phyloP scores from a whole-genome alignment of 2,329 filamentous ascomycete genomes.

The Exophiala sp. region DNA sequence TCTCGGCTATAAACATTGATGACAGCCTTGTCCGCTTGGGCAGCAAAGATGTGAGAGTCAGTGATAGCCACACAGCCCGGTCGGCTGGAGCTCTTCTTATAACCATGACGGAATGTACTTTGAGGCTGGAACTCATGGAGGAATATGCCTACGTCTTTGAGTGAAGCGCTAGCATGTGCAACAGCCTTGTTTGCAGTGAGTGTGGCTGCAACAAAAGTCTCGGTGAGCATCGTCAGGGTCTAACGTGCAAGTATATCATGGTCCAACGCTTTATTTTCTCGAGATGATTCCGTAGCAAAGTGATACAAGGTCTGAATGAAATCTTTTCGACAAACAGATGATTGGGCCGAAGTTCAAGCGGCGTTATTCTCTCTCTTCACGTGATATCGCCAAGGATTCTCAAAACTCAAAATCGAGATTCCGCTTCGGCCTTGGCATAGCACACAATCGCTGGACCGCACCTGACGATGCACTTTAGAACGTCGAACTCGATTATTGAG shows the following conservation, averaged over 20 bases:
- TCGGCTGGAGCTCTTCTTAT: constrained; percentile 89
- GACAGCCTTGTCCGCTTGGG: constrained; percentile 85
- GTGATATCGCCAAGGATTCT: no score
- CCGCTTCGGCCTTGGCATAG: not conserved
- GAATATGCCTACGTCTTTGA: constrained; percentile 83
- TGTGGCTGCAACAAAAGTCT: constrained; percentile 47
- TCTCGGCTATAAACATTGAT: constrained; percentile 86
- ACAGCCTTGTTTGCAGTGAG: constrained; percentile 36
- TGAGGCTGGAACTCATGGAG: constrained; percentile 76
- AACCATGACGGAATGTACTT: constrained; percentile 68
- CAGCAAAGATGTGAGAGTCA: constrained; percentile 81
- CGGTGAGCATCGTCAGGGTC: constrained; percentile 42
- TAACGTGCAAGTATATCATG: no score
- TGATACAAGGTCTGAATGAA: no score
- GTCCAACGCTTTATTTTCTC: no score
- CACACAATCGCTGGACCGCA: constrained; percentile 1
- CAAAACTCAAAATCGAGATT: no score
- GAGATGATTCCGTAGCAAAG: no score
- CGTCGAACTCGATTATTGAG: not conserved
- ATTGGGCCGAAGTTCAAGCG: no score
- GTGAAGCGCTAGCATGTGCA: constrained; percentile 44
- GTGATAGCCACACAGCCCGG: constrained; percentile 76
- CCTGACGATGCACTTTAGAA: not conserved
- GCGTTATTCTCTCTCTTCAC: no score
- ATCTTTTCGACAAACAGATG: no score